Percentiles rank a stretch among this genome's conserved stretches.
These are phyloP conservation scores for Nepenthes gracilis DNA, from an alignment of 148 eudicot species.

Conservation along the genomic window DNA sequence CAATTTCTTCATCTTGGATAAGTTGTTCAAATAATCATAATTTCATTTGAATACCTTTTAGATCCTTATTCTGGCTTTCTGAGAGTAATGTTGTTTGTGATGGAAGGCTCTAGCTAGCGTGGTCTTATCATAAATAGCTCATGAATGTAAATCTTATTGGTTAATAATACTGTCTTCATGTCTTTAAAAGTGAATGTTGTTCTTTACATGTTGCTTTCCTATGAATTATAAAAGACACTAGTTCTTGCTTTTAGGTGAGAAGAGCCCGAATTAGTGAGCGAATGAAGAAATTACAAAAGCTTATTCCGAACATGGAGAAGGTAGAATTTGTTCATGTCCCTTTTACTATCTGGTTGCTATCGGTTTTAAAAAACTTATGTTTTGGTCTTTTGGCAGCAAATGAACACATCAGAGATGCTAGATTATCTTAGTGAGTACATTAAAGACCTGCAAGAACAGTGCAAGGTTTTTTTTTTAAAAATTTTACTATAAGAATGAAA, in stretches of 20 bases:
- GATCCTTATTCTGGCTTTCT: no score
- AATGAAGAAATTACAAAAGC: conserved; percentile 84
- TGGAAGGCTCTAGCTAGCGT: no score
- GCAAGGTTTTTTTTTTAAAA: background rate
- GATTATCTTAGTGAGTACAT: conserved; percentile 7
- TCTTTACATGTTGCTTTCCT: background rate
- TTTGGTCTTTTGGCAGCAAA: conserved; percentile 2
- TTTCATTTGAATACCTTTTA: no score
- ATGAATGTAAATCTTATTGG: no score
- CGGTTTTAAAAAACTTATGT: background rate
- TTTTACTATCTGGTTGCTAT: background rate
- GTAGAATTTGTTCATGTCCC: conserved; percentile 16
- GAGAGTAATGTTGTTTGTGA: no score
- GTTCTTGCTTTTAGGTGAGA: conserved; percentile 39
- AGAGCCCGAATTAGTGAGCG: conserved; percentile 83
- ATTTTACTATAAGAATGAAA: background rate
- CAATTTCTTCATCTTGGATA: no score
- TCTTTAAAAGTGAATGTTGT: background rate
- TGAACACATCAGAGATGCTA: conserved; percentile 10
- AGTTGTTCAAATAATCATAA: no score
- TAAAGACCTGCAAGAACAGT: conserved; percentile 8
- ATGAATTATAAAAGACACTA: background rate
- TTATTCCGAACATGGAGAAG: conserved; percentile 97
- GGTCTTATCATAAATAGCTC: no score
- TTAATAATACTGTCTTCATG: background rate